Base-by-base conservation (phyloP, 345 rosid genomes). In the Brassica incana region DNA sequence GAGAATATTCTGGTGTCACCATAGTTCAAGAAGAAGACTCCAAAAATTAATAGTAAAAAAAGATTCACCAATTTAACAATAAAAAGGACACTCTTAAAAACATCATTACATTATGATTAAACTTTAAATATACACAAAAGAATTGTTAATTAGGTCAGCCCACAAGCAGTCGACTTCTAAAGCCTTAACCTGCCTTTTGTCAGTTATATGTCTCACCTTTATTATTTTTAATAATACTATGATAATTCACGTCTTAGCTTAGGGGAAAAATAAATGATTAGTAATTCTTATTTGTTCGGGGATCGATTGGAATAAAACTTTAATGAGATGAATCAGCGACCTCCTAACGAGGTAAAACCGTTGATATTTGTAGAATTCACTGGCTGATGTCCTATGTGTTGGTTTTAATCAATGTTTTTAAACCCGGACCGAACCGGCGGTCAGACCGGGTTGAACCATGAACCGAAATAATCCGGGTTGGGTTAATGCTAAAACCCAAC, bases 91-190 rank as follows among this genome's bases (percentile, higher is more conserved):
- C 59, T 33, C 83, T 71, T 71, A 77, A 83, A 68, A 65, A 84
- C 86, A 94, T 92, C 71, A 92, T 95, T 95, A 91, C 96, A 95
- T 87, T 95, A 92, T 95, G 93, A 95, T 95, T 89, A 95, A 83
- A 83, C 75, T 48, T 58, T 78, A 76, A 45, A 27, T 50, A 27
- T 67, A 23, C 79, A 83, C 84, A 86, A 80, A 86, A 83, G 54
- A 71, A 71, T 60, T 76, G 40, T 76, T 76, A 76, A 76, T 71
- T 80, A 91, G 90, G 97, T 95, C 98, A 91, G 93, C 96, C 87
- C 96, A 82, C 92, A 91, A 87, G 83, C 71, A 79, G 89, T 91
- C 92, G 91, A 85, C 91, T 84, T 79, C 92, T 83, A 81, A 91
- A 92, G 89, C 85, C 90, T 89, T 90, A 94, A 94, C 87, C 91